Conservation (phyloP, 306 rosid genomes). For the Notholithocarpus densiflorus region DNA sequence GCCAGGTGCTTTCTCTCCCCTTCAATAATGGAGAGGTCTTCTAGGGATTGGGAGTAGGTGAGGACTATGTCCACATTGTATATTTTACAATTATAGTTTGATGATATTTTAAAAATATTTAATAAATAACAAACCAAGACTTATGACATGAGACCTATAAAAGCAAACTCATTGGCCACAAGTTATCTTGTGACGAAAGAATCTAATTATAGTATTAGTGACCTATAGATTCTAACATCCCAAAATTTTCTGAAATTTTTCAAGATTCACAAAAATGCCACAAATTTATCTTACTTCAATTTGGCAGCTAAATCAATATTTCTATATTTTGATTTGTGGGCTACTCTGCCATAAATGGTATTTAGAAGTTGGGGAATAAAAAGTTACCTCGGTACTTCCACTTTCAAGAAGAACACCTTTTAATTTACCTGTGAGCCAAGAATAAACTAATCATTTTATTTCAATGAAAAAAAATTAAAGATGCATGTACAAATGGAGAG, state of each 20-base stretch:
- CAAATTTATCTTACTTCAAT: not conserved
- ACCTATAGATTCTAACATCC: not conserved
- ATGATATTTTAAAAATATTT: not conserved
- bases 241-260: not conserved
- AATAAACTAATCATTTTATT: constrained; percentile 18
- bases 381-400: constrained; percentile 81
- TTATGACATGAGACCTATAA: not conserved
- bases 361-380: not conserved
- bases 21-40: not conserved
- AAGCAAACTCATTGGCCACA: not conserved
- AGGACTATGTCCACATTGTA: not conserved
- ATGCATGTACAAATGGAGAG: not conserved
- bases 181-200: not conserved
- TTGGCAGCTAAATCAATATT: not conserved
- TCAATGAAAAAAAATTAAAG: constrained; percentile 20
- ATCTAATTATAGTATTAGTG: not conserved
- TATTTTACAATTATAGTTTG: not conserved
- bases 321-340: not conserved
- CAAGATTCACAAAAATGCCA: not conserved
- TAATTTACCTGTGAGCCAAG: constrained; percentile 58
- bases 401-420: constrained; percentile 94
- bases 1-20: not conserved
- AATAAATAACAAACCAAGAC: not conserved
- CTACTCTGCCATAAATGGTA: constrained; percentile 7
- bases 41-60: not conserved